Conservation (phyloP, 495 filamentous ascomycete species). For the Daldinia caldariorum region DNA sequence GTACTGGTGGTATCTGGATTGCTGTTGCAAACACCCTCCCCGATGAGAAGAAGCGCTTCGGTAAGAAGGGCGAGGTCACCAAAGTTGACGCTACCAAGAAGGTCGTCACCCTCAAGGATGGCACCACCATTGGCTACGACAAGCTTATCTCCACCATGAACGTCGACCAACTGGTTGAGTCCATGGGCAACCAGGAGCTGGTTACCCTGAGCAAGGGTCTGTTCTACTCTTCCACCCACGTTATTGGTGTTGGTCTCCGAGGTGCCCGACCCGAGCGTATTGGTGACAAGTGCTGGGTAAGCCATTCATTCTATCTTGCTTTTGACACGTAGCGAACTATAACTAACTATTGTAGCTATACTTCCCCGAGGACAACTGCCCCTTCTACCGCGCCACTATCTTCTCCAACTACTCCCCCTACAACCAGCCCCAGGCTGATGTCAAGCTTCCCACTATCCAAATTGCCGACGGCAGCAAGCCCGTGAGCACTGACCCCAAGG, state of each 20-base stretch:
- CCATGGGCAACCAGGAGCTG: constrained; percentile 87
- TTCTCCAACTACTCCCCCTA: constrained; percentile 99
- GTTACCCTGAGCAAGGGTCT: constrained; percentile 86
- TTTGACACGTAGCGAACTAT: background rate
- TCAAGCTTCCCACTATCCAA: constrained; percentile 87
- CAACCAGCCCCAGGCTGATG: constrained; percentile 87
- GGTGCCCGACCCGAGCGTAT: constrained; percentile 94
- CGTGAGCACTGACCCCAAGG: constrained; percentile 69
- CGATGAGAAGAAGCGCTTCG: constrained; percentile 88
- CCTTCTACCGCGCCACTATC: constrained; percentile 99
- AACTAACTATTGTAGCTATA: constrained; percentile 72
- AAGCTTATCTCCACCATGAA: constrained; percentile 97
- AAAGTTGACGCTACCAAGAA: constrained; percentile 87
- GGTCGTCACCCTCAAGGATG: constrained; percentile 81
- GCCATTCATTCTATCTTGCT: constrained; percentile 31
- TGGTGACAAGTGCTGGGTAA: constrained; percentile 98
- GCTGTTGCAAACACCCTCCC: constrained; percentile 94
- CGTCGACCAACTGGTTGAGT: constrained; percentile 87
- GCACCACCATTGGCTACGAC: constrained; percentile 89
- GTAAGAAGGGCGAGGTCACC: constrained; percentile 81
- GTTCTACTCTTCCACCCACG: constrained; percentile 97
- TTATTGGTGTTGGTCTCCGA: constrained; percentile 95
- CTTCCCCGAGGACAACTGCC: constrained; percentile 99
- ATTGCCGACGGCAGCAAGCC: constrained; percentile 87
- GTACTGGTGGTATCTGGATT: constrained; percentile 99